Conservation (phyloP, 2,329 filamentous ascomycete genomes). For the Spiromastix sp. region DNA sequence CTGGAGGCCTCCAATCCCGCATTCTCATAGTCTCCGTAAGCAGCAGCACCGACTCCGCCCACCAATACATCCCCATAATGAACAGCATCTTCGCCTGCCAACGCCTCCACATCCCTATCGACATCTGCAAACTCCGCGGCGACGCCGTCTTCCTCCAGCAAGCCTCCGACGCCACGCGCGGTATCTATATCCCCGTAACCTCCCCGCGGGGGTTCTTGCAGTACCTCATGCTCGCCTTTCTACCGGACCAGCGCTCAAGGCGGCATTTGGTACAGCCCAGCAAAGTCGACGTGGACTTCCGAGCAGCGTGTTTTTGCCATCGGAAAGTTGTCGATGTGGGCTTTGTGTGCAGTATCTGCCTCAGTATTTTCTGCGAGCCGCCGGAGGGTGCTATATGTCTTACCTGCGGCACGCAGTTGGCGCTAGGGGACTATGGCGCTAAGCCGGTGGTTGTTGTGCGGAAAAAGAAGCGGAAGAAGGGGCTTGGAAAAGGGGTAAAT, state of each 20-base stretch:
- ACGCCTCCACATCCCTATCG: slow-evolving; percentile 76
- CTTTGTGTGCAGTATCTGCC: slow-evolving; percentile 90
- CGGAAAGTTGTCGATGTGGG: slow-evolving; percentile 80
- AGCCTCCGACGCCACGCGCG: slow-evolving; percentile 63
- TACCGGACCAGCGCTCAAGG: slow-evolving; percentile 58
- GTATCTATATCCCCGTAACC: slow-evolving; percentile 54
- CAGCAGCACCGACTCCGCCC: slow-evolving; percentile 74
- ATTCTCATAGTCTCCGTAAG: slow-evolving; percentile 88
- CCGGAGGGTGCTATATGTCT: slow-evolving; percentile 59
- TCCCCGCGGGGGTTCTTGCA: slow-evolving; percentile 64
- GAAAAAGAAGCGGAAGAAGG: slow-evolving; percentile 68
- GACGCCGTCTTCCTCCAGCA: slow-evolving; percentile 91
- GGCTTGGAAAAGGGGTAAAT: slow-evolving; percentile 28
- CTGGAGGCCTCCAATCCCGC: slow-evolving; percentile 55
- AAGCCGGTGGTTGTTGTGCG: slow-evolving; percentile 64
- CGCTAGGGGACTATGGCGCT: slow-evolving; percentile 58
- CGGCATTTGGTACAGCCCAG: slow-evolving; percentile 65
- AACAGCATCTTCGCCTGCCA: slow-evolving; percentile 95
- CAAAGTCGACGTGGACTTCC: slow-evolving; percentile 82
- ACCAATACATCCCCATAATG: slow-evolving; percentile 96
- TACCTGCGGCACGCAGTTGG: slow-evolving; percentile 70
- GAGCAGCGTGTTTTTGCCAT: slow-evolving; percentile 98
- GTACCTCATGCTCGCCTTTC: slow-evolving; percentile 88
- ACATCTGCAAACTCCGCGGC: slow-evolving; percentile 77
- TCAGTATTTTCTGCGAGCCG: slow-evolving; percentile 79